These are phyloP conservation scores for Mrakia blollopis DNA, from an alignment of 768 basidiomycete genomes.

Conservation along the genomic window DNA sequence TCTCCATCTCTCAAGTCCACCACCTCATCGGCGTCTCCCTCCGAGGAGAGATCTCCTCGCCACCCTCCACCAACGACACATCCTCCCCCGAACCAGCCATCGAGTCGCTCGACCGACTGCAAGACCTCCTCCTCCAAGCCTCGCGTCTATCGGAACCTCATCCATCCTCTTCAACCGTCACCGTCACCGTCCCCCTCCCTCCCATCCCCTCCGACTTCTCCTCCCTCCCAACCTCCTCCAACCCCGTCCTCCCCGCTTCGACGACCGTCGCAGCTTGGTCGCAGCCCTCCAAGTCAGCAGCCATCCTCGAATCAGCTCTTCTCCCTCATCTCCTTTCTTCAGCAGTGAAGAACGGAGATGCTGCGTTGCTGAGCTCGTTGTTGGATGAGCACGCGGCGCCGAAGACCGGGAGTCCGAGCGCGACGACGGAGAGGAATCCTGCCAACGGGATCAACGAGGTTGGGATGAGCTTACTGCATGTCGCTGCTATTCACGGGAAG, in stretches of 20 bases:
- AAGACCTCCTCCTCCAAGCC: conserved; percentile 63
- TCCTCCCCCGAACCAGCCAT: conserved; percentile 48
- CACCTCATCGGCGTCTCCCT: conserved; percentile 69
- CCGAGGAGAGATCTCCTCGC: conserved; percentile 74
- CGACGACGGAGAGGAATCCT: neutral
- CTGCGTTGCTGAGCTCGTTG: neutral
- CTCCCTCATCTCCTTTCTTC: conserved; percentile 22
- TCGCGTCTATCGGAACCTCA: conserved; percentile 47
- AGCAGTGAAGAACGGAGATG: neutral
- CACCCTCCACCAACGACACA: conserved; percentile 41
- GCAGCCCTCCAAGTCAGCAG: neutral
- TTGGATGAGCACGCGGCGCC: conserved; percentile 9
- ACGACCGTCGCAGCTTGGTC: conserved; percentile 23
- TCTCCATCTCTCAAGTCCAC: conserved; percentile 63
- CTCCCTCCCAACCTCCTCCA: neutral
- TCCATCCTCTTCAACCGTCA: neutral
- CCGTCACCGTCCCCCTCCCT: conserved; percentile 3
- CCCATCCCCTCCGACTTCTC: neutral
- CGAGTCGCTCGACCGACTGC: conserved; percentile 57
- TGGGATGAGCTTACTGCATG: conserved; percentile 61
- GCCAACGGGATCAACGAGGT: conserved; percentile 20
- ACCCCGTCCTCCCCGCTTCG: neutral
- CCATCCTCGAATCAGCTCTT: conserved; percentile 26
- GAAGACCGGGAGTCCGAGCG: neutral
- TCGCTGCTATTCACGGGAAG: conserved; percentile 67